Evolutionary conservation across 192 early-diverging fungal genomes (phyloP), one percentile per base, ranked within the genome.

Genomic region (Backusella westeae): DNA sequence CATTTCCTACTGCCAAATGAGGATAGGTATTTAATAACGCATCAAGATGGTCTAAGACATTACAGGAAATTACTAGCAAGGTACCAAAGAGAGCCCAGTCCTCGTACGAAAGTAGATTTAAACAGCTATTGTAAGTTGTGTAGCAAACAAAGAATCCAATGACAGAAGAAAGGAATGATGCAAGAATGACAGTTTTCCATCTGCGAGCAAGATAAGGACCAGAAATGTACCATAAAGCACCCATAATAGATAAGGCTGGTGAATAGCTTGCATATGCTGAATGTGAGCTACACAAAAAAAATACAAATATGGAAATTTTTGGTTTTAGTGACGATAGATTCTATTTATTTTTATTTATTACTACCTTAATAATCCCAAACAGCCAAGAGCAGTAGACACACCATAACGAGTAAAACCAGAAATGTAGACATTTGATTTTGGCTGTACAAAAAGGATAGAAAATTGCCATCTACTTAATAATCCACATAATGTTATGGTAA

Each of bases 181-280:
- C 36, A 29, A 69, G 5, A 8, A 46, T 7, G 14, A 74, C 21
- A 32, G 67, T 34, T 26, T 73, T 67, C 34, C 52, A 72, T 14
- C 85, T 77, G 8, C 69, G 73, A 69, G 79, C 70, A 39, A 87
- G 69, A 76, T 81, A 87, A 56, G 85, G 67, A 19, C 77, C 77
- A 66, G 77, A 36, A 32, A 68, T 66, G 8, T 73, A 68, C 71
- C 77, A 78, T 17, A 78, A 26, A 34, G 10, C 36, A 38, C 69
- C 71, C 17, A 78, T 41, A 9, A 73, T 29, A 35, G 67, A 34
- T 14, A 67, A 69, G 29, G 19, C 17, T 36, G 41, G 8, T 32
- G 74, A 68, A 67, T 26, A 21, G 7, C 1, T 35, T 34, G 67
- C 19, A 69, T 69, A 10, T 39, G 67, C 34, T 34, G 34, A 35